A percentile compares a stretch with the other conserved stretches of the same genome.
Evolutionary conservation across 1,139 yeast genomes (phyloP).

Genomic region (Yamadazyma membranifaciens): DNA sequence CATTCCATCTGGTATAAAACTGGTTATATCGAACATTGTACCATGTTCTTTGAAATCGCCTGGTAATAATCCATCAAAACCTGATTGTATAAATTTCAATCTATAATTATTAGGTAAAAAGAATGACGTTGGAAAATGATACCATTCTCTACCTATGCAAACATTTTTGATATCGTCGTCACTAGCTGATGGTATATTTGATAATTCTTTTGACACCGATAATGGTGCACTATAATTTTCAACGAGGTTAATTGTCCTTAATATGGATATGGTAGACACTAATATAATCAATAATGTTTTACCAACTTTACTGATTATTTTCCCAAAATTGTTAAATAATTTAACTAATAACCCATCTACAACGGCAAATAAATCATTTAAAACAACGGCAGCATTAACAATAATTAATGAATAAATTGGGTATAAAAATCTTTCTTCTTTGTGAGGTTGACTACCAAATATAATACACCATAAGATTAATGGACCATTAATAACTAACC

Average conservation of each 20-base stretch:
- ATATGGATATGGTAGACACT: conserved; percentile 26
- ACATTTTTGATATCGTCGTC: conserved; percentile 47
- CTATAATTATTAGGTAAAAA: conserved; percentile 64
- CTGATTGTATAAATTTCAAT: conserved; percentile 66
- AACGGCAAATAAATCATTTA: conserved; percentile 14
- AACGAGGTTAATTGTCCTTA: conserved; percentile 41
- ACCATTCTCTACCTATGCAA: conserved; percentile 94
- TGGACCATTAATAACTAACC: conserved; percentile 23
- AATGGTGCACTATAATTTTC: conserved; percentile 65
- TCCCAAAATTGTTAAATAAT: not conserved
- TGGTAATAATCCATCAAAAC: conserved; percentile 85
- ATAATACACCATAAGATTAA: conserved; percentile 64
- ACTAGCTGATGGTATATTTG: not conserved
- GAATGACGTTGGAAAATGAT: conserved; percentile 85
- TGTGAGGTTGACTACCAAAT: conserved; percentile 79
- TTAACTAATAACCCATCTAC: conserved; percentile 4
- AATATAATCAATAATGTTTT: conserved; percentile 19
- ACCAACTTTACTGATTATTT: conserved; percentile 5
- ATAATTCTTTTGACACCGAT: conserved; percentile 12
- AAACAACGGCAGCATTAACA: conserved; percentile 59
- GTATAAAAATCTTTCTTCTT: conserved; percentile 88
- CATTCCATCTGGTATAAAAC: conserved; percentile 59
- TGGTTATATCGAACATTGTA: conserved; percentile 25
- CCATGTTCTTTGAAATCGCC: conserved; percentile 69
- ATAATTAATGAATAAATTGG: conserved; percentile 75